A percentile compares a stretch with the other conserved stretches of the same genome.
Conservation (phyloP, 805 yeast genomes). For the Isabelozyma rhagii region DNA sequence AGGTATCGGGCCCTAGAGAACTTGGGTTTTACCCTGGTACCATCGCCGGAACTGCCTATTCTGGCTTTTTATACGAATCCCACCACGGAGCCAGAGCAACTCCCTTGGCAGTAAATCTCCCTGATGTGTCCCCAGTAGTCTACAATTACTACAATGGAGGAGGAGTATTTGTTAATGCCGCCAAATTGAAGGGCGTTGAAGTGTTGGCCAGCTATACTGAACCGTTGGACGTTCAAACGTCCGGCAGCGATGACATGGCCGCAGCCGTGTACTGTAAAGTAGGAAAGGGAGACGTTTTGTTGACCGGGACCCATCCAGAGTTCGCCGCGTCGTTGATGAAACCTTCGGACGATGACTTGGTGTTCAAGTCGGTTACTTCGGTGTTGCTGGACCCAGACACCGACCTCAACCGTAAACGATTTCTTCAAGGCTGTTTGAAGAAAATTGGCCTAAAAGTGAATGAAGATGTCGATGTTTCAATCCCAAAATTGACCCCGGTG, state of each 20-base stretch:
- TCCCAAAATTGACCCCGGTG: constrained; percentile 71
- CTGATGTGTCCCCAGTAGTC: constrained; percentile 20
- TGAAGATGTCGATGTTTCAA: constrained; percentile 37
- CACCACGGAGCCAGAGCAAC: constrained; percentile 74
- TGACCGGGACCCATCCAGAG: constrained; percentile 91
- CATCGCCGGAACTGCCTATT: constrained; percentile 75
- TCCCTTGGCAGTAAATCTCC: constrained; percentile 37
- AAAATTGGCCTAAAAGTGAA: constrained; percentile 72
- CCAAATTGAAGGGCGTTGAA: constrained; percentile 55
- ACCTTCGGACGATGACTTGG: constrained; percentile 20
- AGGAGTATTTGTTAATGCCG: constrained; percentile 76
- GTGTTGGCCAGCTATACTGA: constrained; percentile 69
- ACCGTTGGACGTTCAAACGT: constrained; percentile 46
- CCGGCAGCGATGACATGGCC: constrained; percentile 44
- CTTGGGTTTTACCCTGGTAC: constrained; percentile 78
- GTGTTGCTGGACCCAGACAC: constrained; percentile 27
- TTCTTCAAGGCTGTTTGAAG: constrained; percentile 54
- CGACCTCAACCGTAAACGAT: constrained; percentile 49
- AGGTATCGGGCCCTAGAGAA: constrained; percentile 85
- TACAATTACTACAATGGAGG: constrained; percentile 84
- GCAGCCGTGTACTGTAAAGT: constrained; percentile 68
- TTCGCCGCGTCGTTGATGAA: constrained; percentile 55
- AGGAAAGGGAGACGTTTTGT: constrained; percentile 73
- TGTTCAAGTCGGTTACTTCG: constrained; percentile 26
- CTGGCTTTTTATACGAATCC: constrained; percentile 76